Conservation (phyloP, 768 basidiomycete species). For the Jaapia argillacea region DNA sequence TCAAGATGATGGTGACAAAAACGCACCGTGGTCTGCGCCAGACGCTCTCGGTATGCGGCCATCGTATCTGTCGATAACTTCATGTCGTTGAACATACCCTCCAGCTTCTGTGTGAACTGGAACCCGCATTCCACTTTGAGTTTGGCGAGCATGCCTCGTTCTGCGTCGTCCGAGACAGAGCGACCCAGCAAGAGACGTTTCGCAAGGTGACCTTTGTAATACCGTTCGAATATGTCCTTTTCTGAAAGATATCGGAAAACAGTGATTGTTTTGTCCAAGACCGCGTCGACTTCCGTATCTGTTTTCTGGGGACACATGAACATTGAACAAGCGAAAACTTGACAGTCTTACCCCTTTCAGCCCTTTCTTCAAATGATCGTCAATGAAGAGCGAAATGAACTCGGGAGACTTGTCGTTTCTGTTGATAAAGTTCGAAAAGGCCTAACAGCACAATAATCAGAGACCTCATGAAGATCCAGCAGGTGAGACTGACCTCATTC, state of each 20-base stretch:
- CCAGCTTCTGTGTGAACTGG: constrained; percentile 95
- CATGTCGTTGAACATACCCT: constrained; percentile 99
- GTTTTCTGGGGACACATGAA: constrained; percentile 58
- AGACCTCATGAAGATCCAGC: background rate
- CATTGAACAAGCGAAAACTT: background rate
- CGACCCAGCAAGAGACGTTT: constrained; percentile 81
- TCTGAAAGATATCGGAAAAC: constrained; percentile 91
- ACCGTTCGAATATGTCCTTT: constrained; percentile 96
- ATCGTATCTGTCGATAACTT: constrained; percentile 77
- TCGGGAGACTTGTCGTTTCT: constrained; percentile 81
- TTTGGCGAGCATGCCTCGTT: constrained; percentile 94
- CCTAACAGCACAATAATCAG: constrained; percentile 49
- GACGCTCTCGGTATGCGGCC: constrained; percentile 54
- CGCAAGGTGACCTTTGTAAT: constrained; percentile 94
- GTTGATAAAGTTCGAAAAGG: constrained; percentile 90
- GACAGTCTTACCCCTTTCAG: constrained; percentile 71
- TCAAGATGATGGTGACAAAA: background rate
- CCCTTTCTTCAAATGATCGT: constrained; percentile 91
- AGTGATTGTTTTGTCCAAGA: constrained; percentile 92
- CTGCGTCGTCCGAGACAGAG: constrained; percentile 94
- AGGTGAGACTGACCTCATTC: constrained; percentile 55
- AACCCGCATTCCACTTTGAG: constrained; percentile 94
- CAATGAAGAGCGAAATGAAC: constrained; percentile 93
- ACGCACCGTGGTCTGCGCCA: constrained; percentile 54
- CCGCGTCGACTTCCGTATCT: constrained; percentile 79